Evolutionary conservation across 306 rosid species (phyloP).

Genomic region (Vigna trinervia): DNA sequence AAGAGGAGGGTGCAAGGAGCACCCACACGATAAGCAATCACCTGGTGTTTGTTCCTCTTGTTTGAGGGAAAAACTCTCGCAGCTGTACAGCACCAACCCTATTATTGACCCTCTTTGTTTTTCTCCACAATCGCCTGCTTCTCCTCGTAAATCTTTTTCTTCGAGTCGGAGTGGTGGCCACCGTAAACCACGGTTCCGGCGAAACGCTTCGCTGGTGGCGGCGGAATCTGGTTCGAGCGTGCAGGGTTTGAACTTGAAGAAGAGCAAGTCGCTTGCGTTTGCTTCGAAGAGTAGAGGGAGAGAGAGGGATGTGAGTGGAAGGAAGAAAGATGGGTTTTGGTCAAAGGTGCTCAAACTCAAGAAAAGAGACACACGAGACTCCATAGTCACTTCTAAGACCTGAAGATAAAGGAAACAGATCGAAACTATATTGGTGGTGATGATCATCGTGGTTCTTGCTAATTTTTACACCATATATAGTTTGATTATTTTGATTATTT

Average conservation of each 20-base stretch:
- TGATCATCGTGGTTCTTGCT: too few species aligned
- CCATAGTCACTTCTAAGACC: neutral
- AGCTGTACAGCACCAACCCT: constrained; percentile 40
- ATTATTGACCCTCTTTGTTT: neutral
- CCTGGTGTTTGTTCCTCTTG: constrained; percentile 73
- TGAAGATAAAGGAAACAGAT: neutral
- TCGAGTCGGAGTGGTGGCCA: neutral
- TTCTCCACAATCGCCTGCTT: constrained; percentile 29
- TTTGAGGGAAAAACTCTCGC: constrained; percentile 61
- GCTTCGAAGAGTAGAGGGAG: constrained; percentile 39
- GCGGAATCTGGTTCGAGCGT: constrained; percentile 51
- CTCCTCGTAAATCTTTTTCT: constrained; percentile 27
- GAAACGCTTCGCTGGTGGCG: constrained; percentile 55
- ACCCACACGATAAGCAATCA: constrained; percentile 48
- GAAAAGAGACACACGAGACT: constrained; percentile 40
- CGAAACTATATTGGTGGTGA: too few species aligned
- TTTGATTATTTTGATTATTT: too few species aligned
- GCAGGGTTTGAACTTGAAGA: constrained; percentile 57
- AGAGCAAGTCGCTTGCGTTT: constrained; percentile 66
- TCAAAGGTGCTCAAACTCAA: constrained; percentile 58
- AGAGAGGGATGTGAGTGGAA: constrained; percentile 44
- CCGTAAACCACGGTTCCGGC: constrained; percentile 33
- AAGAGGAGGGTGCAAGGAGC: constrained; percentile 54
- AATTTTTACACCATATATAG: too few species aligned
- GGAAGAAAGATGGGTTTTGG: constrained; percentile 74